Base-by-base conservation (phyloP, 2,329 filamentous ascomycete genomes). In the Botrytis medusae region DNA sequence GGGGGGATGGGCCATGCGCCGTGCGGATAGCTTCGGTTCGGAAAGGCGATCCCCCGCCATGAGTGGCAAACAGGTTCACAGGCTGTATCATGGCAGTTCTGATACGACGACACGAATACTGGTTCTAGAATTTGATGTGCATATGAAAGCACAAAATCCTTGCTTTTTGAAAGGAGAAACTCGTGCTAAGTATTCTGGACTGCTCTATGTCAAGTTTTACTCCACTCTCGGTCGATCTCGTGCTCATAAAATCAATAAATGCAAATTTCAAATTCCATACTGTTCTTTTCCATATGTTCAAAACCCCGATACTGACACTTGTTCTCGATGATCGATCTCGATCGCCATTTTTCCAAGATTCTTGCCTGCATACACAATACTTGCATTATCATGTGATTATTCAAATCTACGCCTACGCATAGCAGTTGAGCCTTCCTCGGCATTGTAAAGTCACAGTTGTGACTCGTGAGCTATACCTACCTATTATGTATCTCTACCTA, bases 41-140 rank as follows among this genome's bases (percentile, higher is more conserved):
- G 25, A n/a, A 2, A 7, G 48, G 48, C 48, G 48, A 54, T 54
- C 65, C 37, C 65, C 65, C 65, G 65, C 65, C 40, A 69, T 42
- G 48, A 54, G 48, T 54, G 48, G 48, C 48, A n/a, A n/a, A 54
- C n/a, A 54, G 48, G 48, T 54, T 54, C 48, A 54, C 3, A 54
- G 48, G 48, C 48, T 54, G 48, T 54, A 54, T 54, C 48, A 54
- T 32, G 12, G 20, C 16, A 40, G 60, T n/a, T n/a, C 5, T 25
- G 20, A 54, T 29, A 54, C 51, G n/a, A 29, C 14, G 22, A 62
- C 40, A 40, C 7, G 60, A 62, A 62, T 4, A 18, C 51, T 62
- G 57, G n/a, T 37, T 37, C 25, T 16, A 62, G 25, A 18, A 62
- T 6, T 42, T 42, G 32, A 63, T 63, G 22, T 63, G 61, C 37